phyloP scores from a whole-genome alignment of 768 basidiomycete species.

The Lyophyllum decastes region DNA sequence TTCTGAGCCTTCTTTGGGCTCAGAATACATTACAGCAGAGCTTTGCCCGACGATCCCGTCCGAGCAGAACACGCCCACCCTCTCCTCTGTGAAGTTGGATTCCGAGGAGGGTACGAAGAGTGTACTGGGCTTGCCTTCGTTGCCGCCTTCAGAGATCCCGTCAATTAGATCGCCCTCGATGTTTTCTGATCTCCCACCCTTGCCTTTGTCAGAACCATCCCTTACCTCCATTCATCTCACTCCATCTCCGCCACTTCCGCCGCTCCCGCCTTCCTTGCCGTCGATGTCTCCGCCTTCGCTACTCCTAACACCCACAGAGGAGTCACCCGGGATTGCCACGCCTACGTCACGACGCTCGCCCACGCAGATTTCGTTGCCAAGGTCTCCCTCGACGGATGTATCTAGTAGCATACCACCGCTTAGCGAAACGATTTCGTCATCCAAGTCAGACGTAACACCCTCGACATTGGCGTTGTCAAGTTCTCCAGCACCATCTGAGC shows the following conservation, averaged over 20 bases:
- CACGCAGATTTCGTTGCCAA: constrained; percentile 12
- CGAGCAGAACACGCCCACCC: constrained; percentile 40
- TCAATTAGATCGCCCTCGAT: constrained; percentile 16
- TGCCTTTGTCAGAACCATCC: constrained; percentile 15
- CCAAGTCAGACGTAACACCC: constrained; percentile 19
- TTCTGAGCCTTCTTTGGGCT: constrained; percentile 28
- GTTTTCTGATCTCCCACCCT: constrained; percentile 12
- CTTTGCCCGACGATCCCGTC: constrained; percentile 45
- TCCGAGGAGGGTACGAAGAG: constrained; percentile 31
- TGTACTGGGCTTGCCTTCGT: constrained; percentile 16
- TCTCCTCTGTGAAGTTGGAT: constrained; percentile 33
- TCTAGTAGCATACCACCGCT: constrained; percentile 11
- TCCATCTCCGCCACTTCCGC: constrained; percentile 24
- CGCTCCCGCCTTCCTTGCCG: constrained; percentile 23
- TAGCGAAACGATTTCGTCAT: constrained; percentile 14
- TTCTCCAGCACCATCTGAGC: constrained; percentile 22
- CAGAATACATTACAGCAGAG: constrained; percentile 53
- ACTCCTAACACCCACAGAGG: constrained; percentile 19
- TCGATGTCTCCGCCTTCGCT: constrained; percentile 15
- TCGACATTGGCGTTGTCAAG: constrained; percentile 20
- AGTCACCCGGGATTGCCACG: constrained; percentile 29
- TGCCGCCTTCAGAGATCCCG: constrained; percentile 13
- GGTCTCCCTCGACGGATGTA: constrained; percentile 10
- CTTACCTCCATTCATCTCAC: constrained; percentile 23
- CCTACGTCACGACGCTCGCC: constrained; percentile 33